These are phyloP conservation scores for Apiospora arundinis DNA, from an alignment of 2,329 filamentous ascomycete species.

Conservation along the genomic window DNA sequence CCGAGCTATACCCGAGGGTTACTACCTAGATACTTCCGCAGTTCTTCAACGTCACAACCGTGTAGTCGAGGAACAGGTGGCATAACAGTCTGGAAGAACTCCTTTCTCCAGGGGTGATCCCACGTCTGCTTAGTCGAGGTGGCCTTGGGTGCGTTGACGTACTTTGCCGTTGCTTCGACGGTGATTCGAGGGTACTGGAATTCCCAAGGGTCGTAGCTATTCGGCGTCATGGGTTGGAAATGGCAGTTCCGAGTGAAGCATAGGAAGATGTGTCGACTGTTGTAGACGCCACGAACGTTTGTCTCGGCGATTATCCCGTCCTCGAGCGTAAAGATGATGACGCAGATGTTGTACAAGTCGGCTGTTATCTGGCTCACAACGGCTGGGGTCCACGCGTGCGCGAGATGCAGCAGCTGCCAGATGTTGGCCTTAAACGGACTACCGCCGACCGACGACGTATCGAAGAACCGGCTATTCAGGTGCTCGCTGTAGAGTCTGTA, in stretches of 20 bases:
- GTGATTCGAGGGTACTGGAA: conserved; percentile 42
- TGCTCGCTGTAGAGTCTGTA: conserved; percentile 33
- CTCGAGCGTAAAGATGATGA: conserved; percentile 40
- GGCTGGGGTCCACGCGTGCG: conserved; percentile 37
- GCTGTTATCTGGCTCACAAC: conserved; percentile 41
- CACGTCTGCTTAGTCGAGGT: conserved; percentile 23
- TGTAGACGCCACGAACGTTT: conserved; percentile 39
- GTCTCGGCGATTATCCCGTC: conserved; percentile 33
- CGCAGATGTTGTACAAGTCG: conserved; percentile 42
- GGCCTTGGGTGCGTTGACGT: conserved; percentile 31
- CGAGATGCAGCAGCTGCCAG: conserved; percentile 40
- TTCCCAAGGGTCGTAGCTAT: conserved; percentile 39
- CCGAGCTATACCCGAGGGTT: not conserved
- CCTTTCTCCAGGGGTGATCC: conserved; percentile 36
- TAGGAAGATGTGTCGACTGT: conserved; percentile 42
- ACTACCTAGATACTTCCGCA: conserved; percentile 24
- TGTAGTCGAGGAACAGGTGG: conserved; percentile 31
- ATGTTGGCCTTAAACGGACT: conserved; percentile 35
- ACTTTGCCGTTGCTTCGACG: conserved; percentile 31
- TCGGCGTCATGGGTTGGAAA: conserved; percentile 42
- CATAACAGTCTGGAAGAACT: conserved; percentile 32
- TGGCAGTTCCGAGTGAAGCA: conserved; percentile 35
- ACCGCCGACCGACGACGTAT: conserved; percentile 21
- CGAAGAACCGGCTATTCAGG: conserved; percentile 35
- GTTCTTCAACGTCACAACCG: conserved; percentile 28